Base-by-base conservation (phyloP, 2,329 filamentous ascomycete genomes). In the Aureobasidium melanogenum region DNA sequence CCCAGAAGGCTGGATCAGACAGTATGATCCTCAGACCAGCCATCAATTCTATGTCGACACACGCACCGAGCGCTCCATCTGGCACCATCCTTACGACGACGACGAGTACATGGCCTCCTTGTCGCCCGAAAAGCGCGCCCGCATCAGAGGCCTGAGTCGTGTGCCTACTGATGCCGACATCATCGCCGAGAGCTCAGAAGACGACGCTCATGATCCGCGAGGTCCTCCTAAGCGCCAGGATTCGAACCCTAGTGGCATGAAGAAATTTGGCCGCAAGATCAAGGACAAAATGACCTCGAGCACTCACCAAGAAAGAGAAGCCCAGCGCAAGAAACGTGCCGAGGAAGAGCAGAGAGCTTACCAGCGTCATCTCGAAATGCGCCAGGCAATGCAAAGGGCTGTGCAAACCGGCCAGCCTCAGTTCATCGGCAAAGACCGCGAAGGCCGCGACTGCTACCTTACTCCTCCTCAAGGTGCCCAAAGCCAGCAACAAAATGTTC, bases 31-130 rank as follows among this genome's bases (percentile, higher is more conserved):
- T 0, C 67, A 79, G 56, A 76, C 75, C 14, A 69, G 78, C 19
- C 84, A 86, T 67, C 83, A 85, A 66, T 86, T 84, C 78, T 86
- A 84, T 71, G 83, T 86, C 67, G 80, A 86, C 70, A 85, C 82
- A 1, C 77, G 67, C 32, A 70, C 74, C 30, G 71, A 78, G 14
- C 78, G 81, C 50, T 80, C 79, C 61, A 84, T 83, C 65, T 86
- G 84, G 84, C 76, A 79, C 47, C 84, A 86, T 67, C 83, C 84
- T 0, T 81, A 84, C 69, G 84, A 86, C 66, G 83, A 85, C 67
- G 77, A 80, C 1, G 66, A 77, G 55, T 85, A 80, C 67, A 72
- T 86, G 28, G 67, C 67, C 32, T 77, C 77, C 0, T 73, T 86
- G 0, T 69, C 76, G 0, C 69, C 75, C 0, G 71, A 77, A 54